Evolutionary conservation across 2,329 filamentous ascomycete species (phyloP).

Genomic region (Hypoxylon sp.): DNA sequence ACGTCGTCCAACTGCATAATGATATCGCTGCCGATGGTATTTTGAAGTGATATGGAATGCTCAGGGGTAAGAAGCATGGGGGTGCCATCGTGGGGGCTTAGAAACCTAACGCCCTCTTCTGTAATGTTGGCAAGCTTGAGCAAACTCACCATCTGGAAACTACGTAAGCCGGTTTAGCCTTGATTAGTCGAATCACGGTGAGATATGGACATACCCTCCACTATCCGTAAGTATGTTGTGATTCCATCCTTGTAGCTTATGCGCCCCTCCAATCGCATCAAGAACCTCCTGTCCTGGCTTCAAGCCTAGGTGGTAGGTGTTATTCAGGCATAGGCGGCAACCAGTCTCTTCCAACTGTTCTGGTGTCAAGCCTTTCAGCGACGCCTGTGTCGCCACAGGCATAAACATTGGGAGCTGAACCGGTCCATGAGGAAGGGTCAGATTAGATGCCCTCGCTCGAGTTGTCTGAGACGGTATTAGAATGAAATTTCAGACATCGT

Average conservation of each 20-base stretch:
- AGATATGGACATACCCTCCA: slow-evolving; percentile 68
- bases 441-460: slow-evolving; percentile 88
- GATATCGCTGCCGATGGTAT: slow-evolving; percentile 97
- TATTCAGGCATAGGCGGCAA: slow-evolving; percentile 94
- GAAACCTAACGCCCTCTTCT: slow-evolving; percentile 93
- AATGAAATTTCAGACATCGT: slow-evolving; percentile 6
- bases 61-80: slow-evolving; percentile 98
- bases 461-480: slow-evolving; percentile 77
- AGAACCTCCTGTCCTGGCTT: slow-evolving; percentile 94
- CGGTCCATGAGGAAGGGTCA: slow-evolving; percentile 91
- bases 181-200: slow-evolving; percentile 47
- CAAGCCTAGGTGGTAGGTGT: slow-evolving; percentile 95
- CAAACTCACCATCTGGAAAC: slow-evolving; percentile 98
- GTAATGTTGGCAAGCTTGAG: slow-evolving; percentile 94
- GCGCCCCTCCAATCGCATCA: slow-evolving; percentile 89
- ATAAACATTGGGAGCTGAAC: slow-evolving; percentile 96
- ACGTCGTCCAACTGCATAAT: slow-evolving; percentile 99
- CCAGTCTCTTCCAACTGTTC: slow-evolving; percentile 91
- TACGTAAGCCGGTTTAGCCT: slow-evolving; percentile 56
- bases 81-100: slow-evolving; percentile 94
- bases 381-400: slow-evolving; percentile 97
- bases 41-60: slow-evolving; percentile 95
- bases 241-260: slow-evolving; percentile 94
- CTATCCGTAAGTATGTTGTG: slow-evolving; percentile 93
- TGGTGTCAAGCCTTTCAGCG: slow-evolving; percentile 93